A percentile compares a stretch with the other conserved stretches of the same genome.
Evolutionary conservation across 2,329 filamentous ascomycete genomes (phyloP).

Genomic region (Alternaria metachromatica): DNA sequence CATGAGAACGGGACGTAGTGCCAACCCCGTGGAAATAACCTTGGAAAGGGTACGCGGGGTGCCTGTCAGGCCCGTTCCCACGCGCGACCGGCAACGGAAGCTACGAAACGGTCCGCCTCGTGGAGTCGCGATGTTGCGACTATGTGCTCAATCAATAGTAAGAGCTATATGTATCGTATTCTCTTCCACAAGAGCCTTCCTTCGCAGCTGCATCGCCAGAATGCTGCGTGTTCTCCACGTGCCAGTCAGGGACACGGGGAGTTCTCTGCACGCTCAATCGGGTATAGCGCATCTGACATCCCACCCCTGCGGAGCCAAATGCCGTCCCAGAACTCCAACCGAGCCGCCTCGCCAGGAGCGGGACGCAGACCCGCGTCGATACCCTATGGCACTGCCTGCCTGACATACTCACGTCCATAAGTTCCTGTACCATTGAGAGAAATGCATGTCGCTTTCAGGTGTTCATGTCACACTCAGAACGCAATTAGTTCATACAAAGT

Average conservation of each 20-base stretch:
- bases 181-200: not conserved
- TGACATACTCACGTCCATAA: not conserved
- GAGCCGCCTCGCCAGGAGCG: not conserved
- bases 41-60: not conserved
- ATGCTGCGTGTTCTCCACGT: not conserved
- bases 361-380: not conserved
- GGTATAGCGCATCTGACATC: not conserved
- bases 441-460: not conserved
- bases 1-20: not conserved
- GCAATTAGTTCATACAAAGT: too few relatives aligned
- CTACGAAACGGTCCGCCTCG: not conserved
- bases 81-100: not conserved
- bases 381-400: not conserved
- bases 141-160: not conserved
- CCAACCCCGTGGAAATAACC: not conserved
- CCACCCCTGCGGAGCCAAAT: not conserved
- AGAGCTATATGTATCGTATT: not conserved
- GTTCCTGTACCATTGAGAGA: not conserved
- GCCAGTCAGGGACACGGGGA: not conserved
- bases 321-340: not conserved
- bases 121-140: not conserved
- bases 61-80: not conserved
- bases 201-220: not conserved
- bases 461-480: too few relatives aligned
- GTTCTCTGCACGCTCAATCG: not conserved